Percentiles rank a stretch among this genome's conserved stretches.
These are phyloP conservation scores for Nymphaea thermarum DNA, from an alignment of 164 flowering plant genomes.

Conservation along the genomic window DNA sequence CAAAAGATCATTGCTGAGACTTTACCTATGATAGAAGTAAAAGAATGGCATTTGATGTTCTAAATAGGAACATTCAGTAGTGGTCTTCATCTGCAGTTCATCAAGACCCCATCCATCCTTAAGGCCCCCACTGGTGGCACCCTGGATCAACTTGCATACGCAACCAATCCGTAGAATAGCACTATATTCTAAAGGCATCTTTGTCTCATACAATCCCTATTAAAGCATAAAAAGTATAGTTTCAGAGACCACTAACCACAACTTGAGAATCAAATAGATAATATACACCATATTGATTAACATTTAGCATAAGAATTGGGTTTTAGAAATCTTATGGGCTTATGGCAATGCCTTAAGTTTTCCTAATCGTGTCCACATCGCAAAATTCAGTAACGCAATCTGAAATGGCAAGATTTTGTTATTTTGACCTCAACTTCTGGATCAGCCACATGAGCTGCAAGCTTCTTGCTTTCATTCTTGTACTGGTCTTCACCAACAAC, in stretches of 20 bases:
- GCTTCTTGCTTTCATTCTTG: constrained; percentile 62
- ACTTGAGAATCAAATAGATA: too few relatives aligned
- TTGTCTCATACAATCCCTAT: constrained; percentile 94
- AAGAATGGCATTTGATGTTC: constrained; percentile 65
- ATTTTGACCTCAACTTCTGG: constrained; percentile 91
- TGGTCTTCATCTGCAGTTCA: constrained; percentile 97
- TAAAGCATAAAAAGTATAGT: constrained; percentile 6
- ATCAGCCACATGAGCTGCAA: constrained; percentile 90
- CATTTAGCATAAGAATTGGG: too few relatives aligned
- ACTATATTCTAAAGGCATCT: constrained; percentile 65
- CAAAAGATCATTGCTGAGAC: neutral
- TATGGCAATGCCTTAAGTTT: too few relatives aligned
- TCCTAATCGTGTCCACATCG: too few relatives aligned
- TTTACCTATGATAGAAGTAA: constrained; percentile 90
- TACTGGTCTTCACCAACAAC: constrained; percentile 72
- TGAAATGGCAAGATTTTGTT: too few relatives aligned
- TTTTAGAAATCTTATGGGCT: too few relatives aligned
- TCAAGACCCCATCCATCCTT: constrained; percentile 66
- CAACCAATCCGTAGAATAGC: constrained; percentile 85
- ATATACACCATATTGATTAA: too few relatives aligned
- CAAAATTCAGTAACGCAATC: too few relatives aligned
- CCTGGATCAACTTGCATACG: constrained; percentile 85
- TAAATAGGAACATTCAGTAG: constrained; percentile 85
- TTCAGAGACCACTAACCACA: too few relatives aligned
- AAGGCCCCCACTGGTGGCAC: constrained; percentile 44